Percentiles rank a stretch among this genome's conserved stretches.
These are phyloP conservation scores for Microdochium trichocladiopsis DNA, from an alignment of 2,329 filamentous ascomycete species.

Conservation along the genomic window DNA sequence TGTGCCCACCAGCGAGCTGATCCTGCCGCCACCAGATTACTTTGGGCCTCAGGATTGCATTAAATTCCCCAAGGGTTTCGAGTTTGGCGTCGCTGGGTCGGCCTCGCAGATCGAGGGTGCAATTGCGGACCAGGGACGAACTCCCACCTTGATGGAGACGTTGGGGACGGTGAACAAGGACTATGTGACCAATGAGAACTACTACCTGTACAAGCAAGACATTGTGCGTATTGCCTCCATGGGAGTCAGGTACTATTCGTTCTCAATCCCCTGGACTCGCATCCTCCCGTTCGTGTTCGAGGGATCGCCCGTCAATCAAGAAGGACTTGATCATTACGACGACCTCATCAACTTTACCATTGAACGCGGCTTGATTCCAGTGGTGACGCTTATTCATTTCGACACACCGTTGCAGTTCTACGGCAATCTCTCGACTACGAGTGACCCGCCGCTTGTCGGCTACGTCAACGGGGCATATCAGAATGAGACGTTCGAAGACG, in stretches of 20 bases:
- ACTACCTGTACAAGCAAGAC: slow-evolving; percentile 50
- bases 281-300: slow-evolving; percentile 44
- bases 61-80: slow-evolving; percentile 39
- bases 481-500: slow-evolving; percentile 38
- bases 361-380: slow-evolving; percentile 39
- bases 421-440: slow-evolving; percentile 18
- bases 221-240: slow-evolving; percentile 44
- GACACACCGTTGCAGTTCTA: slow-evolving; percentile 37
- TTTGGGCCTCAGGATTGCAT: slow-evolving; percentile 40
- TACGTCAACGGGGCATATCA: slow-evolving; percentile 34
- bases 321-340: slow-evolving; percentile 45
- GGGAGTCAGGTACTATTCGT: slow-evolving; percentile 43
- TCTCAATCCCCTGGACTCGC: slow-evolving; percentile 43
- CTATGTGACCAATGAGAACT: slow-evolving; percentile 39
- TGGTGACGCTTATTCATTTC: slow-evolving; percentile 41
- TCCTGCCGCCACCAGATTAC: slow-evolving; percentile 46
- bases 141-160: slow-evolving; percentile 35
- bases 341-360: slow-evolving; percentile 43
- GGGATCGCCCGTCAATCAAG: slow-evolving; percentile 41
- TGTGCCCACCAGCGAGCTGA: slow-evolving; percentile 43
- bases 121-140: slow-evolving; percentile 32
- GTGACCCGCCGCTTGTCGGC: slow-evolving; percentile 21
- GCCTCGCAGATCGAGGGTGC: slow-evolving; percentile 40
- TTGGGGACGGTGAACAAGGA: slow-evolving; percentile 19
- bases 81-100: slow-evolving; percentile 39